Evolutionary conservation across 169 alveolate species (phyloP).

Genomic region (Plasmodium cynomolgi): DNA sequence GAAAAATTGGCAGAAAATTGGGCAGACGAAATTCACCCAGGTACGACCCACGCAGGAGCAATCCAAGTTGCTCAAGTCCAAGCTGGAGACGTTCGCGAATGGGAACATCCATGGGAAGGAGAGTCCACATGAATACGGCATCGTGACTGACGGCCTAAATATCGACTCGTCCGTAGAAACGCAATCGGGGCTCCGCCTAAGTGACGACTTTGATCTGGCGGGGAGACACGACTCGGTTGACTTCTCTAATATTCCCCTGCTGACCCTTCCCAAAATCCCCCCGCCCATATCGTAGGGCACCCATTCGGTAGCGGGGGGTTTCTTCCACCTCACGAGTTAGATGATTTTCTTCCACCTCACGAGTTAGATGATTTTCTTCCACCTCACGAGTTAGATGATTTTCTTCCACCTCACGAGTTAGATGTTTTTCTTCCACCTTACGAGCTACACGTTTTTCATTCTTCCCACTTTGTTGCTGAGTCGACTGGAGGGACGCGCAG

Average conservation of each 20-base stretch:
- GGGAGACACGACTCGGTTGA: conserved; percentile 7
- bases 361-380: not conserved
- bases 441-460: not conserved
- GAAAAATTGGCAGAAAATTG: not conserved
- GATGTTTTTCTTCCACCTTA: not conserved
- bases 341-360: not conserved
- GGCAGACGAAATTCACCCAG: not conserved
- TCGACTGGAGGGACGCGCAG: not conserved
- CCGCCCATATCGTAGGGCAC: conserved; percentile 53
- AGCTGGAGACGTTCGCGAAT: not conserved
- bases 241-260: conserved; percentile 30
- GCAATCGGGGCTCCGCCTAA: not conserved
- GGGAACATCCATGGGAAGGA: not conserved
- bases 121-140: not conserved
- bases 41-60: not conserved
- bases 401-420: not conserved
- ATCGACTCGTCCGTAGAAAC: not conserved
- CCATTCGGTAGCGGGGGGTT: not conserved
- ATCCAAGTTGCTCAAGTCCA: not conserved
- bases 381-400: too few species aligned
- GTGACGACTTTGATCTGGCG: not conserved
- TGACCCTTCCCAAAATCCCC: conserved; percentile 53
- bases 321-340: too few species aligned
- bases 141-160: not conserved
- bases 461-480: not conserved